Base-by-base conservation (phyloP, 768 basidiomycete species). In the Crepidotus variabilis region DNA sequence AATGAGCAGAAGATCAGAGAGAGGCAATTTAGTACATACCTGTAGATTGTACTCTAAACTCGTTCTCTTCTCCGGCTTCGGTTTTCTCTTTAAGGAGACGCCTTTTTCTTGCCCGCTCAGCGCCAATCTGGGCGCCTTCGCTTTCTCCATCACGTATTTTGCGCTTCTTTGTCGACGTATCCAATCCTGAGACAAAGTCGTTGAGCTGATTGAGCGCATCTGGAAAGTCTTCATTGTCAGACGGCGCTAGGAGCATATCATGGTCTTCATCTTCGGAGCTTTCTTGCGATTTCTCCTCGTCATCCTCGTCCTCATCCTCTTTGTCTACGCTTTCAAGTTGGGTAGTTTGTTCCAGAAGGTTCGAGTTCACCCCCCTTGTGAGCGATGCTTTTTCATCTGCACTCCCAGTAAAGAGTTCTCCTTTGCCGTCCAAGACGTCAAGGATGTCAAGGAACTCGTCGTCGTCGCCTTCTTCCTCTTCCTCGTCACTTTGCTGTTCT, bases 61-160 rank as follows among this genome's bases (percentile, higher is more conserved):
- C 92, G 63, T 85, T 86, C 67, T 94, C 94, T 28, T 79, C 80
- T 6, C 90, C 92, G 24, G 86, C 83, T 63, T 91, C 88, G 2
- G 87, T 92, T 51, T 81, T 81, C 64, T 94, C 92, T 54, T 80
- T 73, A 51, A 93, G 72, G 9, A 76, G 69, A 34, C 90, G 83
- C 46, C 87, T 77, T 66, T 87, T 89, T 51, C 76, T 72, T 14
- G 70, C 66, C 35, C 65, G 68, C 5, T 65, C 59, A 13, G 66
- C 68, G 6, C 58, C 54, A 13, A 63, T 61, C 7, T 65, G 64
- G 2, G 64, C 61, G 1, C 46, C 46, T 2, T 55, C 55, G 21
- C 56, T 57, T 13, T 67, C 72, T 1, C 75, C 80, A 11, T 75
- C 74, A n/a, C 72, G 69, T 0, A 79, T 78, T 71, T 92, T 92